Percentiles rank a stretch among this genome's conserved stretches.
Evolutionary conservation across 2,329 filamentous ascomycete species (phyloP).

Genomic region (Cladophialophora chaetospira): DNA sequence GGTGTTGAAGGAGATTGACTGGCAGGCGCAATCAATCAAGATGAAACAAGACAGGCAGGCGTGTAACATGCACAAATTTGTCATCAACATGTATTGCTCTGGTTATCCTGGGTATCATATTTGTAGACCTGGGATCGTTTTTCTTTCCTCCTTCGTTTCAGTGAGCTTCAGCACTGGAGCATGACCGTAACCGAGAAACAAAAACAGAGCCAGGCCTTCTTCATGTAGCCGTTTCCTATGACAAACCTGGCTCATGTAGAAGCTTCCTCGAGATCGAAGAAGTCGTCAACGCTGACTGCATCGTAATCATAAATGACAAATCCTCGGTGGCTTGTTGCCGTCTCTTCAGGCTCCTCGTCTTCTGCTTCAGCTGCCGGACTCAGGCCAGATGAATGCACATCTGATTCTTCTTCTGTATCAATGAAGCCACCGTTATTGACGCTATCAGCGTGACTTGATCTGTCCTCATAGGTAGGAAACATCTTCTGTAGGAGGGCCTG

Average conservation of each 20-base stretch:
- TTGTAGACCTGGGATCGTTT: not conserved
- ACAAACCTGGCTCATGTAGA: not conserved
- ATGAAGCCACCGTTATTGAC: not conserved
- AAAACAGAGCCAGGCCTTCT: not conserved
- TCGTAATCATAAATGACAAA: constrained; percentile 21
- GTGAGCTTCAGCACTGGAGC: not conserved
- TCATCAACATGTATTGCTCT: not conserved
- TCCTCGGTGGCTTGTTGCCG: constrained; percentile 4
- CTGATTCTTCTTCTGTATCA: not conserved
- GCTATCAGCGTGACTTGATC: not conserved
- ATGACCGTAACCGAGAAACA: not conserved
- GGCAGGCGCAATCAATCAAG: no score
- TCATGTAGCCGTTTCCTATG: not conserved
- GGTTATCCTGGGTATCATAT: no score
- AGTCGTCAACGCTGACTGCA: constrained; percentile 24
- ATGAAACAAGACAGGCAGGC: no score
- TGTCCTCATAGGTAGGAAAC: not conserved
- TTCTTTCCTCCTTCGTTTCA: not conserved
- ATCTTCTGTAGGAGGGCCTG: constrained; percentile 10
- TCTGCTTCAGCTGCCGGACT: constrained; percentile 15
- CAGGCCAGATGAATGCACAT: constrained; percentile 27
- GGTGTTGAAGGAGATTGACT: no score
- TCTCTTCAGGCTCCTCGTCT: constrained; percentile 4
- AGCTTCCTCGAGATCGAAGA: constrained; percentile 27
- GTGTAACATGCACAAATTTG: not conserved